These are phyloP conservation scores for Solanum piurae DNA, from an alignment of 257 asterid genomes.

Conservation along the genomic window DNA sequence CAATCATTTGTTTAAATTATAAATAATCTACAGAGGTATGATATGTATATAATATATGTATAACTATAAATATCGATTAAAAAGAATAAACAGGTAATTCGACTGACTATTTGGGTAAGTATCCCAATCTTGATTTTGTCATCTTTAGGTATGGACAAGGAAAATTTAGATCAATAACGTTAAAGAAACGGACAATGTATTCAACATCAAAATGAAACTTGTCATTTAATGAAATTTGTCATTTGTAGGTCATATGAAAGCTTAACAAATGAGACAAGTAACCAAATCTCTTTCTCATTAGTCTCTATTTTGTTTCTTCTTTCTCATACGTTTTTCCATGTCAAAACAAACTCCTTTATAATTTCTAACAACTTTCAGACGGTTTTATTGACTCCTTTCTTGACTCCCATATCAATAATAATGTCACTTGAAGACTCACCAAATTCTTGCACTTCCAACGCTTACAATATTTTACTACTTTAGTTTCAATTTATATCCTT, in stretches of 20 bases:
- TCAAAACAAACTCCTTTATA: conserved; percentile 2
- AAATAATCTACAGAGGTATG: no score
- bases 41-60: neutral
- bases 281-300: conserved; percentile 3
- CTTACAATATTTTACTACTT: neutral
- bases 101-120: neutral
- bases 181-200: neutral
- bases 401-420: conserved; percentile 17
- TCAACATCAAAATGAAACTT: neutral
- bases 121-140: neutral
- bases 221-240: neutral
- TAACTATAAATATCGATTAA: neutral
- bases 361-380: conserved; percentile 10
- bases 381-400: conserved; percentile 33
- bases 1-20: neutral
- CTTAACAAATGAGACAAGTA: conserved; percentile 5
- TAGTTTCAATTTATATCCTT: neutral
- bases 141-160: neutral
- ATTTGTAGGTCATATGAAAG: conserved; percentile 4
- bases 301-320: neutral
- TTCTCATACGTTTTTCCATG: neutral
- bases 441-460: neutral
- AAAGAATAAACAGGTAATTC: no score
- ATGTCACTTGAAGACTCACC: neutral
- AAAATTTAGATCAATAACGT: neutral